Evolutionary conservation across 2,329 filamentous ascomycete species (phyloP), one percentile per base, ranked within the genome.

Genomic region (Venturia aucupariae): DNA sequence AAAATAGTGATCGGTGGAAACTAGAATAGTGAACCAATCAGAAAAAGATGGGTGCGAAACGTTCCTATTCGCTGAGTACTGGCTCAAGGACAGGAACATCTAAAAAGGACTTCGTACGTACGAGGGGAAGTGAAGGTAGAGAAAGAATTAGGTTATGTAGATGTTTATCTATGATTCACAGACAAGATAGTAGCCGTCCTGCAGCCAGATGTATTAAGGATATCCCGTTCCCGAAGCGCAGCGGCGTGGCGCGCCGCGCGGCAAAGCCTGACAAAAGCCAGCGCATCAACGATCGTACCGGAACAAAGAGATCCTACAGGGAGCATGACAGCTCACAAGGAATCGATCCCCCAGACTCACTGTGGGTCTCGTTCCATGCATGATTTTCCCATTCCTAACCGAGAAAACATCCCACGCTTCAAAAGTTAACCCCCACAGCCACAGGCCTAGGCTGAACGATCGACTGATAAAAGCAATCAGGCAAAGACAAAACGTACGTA

Each of bases 111-210:
- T 27, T 27, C 35, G 39, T 22, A 11, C 11, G 17, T 51, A 10
- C 27, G 10, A 35, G 30, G 6, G 13, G 51, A 24, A 35, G 24
- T 24, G 15, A 35, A n/a, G 3, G 30, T 24, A 38, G 17, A 57
- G 4, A 35, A 22, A 35, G 19, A 11, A 35, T n/a, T 19, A 57
- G 30, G 27, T n/a, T 57, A 30, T 57, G 51, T 57, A 57, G 15
- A 6, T n/a, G 2, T 10, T 2, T 57, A 35, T 8, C 13, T 57
- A 35, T 38, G 17, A 35, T 35, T 35, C 51, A 35, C n/a, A 19
- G 30, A 57, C 51, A 57, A n/a, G 51, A 57, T n/a, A n/a, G 30
- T 35, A 35, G 51, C 51, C 51, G 51, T 57, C 51, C 51, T n/a
- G 30, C 51, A 57, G 27, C 51, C 51, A 35, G 30, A n/a, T 17